Evolutionary conservation across 305 asterid genomes (phyloP), one percentile per base, ranked within the genome.

Genomic region (Fraxinus platypoda): DNA sequence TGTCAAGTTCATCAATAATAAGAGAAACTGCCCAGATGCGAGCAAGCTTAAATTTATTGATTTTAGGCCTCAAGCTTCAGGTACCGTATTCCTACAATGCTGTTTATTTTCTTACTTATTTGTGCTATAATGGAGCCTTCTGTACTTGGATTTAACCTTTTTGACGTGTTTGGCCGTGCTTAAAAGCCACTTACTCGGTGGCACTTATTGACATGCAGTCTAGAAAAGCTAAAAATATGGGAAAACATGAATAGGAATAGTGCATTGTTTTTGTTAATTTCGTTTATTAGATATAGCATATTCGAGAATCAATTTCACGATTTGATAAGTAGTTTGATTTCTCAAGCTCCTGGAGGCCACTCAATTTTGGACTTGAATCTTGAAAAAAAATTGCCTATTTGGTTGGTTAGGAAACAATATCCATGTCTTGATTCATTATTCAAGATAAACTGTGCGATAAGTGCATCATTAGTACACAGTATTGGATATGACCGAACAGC

Each of bases 51-150:
- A 84, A 31, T 57, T 84, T 79, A 75, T 85, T 83, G 84, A 89
- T 88, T 88, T 52, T 49, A 83, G 89, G 77, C 86, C 93, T 90
- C 92, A 83, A 38, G 72, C 85, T 54, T 86, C 95, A 88, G 97
- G 98, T 92, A 75, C 4, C 31, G 59, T 6, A 80, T 4, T 38
- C 54, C n/a, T 35, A 11, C 11, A n/a, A 33, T 28, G 25, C 25
- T 54, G 76, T 76, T 49, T 11, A 35, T n/a, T 49, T 77, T 73
- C 28, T 17, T 25, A 19, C 76, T 68, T 81, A 38, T 26, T 35
- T 46, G 35, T 11, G 11, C 59, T 33, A 31, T 35, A 9, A 25
- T 30, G 41, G 54, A 72, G n/a, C 49, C 1, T 19, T 80, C 12
- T 46, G 73, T 25, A 25, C 31, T 25, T 9, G 15, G 13, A 25